Percentiles rank a stretch among this genome's conserved stretches.
Evolutionary conservation across 31 red algal species (phyloP).

Genomic region (Endocladia muricata): DNA sequence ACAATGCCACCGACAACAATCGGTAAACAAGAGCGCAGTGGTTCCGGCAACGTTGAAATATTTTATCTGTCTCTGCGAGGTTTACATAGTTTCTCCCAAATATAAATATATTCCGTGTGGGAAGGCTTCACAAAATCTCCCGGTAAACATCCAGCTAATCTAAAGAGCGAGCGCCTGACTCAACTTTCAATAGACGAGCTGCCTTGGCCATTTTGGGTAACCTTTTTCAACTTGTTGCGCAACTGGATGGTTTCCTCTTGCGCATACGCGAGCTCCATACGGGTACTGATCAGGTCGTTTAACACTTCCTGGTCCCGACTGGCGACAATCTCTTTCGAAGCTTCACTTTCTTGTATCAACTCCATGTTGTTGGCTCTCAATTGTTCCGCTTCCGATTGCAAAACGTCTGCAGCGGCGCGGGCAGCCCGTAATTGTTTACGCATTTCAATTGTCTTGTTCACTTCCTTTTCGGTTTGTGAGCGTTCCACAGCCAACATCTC

Average conservation of each 20-base stretch:
- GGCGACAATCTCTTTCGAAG: constrained; percentile 12
- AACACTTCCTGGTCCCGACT: constrained; percentile 1
- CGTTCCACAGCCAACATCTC: not conserved
- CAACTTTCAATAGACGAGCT: constrained; percentile 34
- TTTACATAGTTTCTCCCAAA: too few relatives aligned
- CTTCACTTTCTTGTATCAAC: constrained; percentile 20
- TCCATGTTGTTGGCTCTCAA: constrained; percentile 1
- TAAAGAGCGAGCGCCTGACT: too few relatives aligned
- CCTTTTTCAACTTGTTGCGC: constrained; percentile 46
- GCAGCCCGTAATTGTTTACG: constrained; percentile 13
- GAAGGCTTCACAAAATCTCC: too few relatives aligned
- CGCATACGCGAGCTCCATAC: constrained; percentile 37
- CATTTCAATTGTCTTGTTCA: not conserved
- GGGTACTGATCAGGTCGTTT: constrained; percentile 37
- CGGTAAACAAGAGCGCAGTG: too few relatives aligned
- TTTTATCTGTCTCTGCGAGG: too few relatives aligned
- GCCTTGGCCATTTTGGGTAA: constrained; percentile 17
- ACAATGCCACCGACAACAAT: too few relatives aligned
- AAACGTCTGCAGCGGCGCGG: not conserved
- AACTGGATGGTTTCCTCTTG: constrained; percentile 45
- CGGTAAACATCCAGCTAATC: too few relatives aligned
- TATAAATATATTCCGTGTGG: too few relatives aligned
- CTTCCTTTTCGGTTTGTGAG: not conserved
- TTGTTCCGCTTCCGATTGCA: constrained; percentile 8
- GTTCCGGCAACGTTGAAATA: too few relatives aligned